A percentile compares a stretch with the other conserved stretches of the same genome.
phyloP scores from a whole-genome alignment of 1,284 basidiomycete genomes.

The Ustanciosporium gigantosporum region DNA sequence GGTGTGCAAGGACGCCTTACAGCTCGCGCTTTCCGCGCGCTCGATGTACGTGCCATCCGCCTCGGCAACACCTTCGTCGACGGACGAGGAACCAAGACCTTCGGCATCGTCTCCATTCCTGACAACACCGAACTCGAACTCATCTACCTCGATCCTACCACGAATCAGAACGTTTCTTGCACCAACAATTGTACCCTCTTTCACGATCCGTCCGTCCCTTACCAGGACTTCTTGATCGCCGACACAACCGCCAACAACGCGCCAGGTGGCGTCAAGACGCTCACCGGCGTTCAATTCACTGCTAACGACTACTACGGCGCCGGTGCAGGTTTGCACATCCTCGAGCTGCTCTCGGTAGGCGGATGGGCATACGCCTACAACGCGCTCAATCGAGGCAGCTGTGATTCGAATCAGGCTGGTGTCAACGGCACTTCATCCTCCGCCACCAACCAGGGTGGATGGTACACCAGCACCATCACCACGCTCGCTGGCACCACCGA shows the following conservation, averaged over 20 bases:
- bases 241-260: conserved; percentile 45
- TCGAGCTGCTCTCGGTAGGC: conserved; percentile 88
- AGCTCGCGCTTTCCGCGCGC: conserved; percentile 72
- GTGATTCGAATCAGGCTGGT: conserved; percentile 39
- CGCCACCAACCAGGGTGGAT: conserved; percentile 43
- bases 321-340: conserved; percentile 79
- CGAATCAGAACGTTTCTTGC: conserved; percentile 70
- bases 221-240: conserved; percentile 84
- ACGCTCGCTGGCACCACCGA: conserved; percentile 75
- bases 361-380: conserved; percentile 54
- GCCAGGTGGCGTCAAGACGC: conserved; percentile 64
- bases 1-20: conserved; percentile 73
- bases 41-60: conserved; percentile 77
- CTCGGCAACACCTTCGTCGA: conserved; percentile 85
- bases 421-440: conserved; percentile 43
- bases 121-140: conserved; percentile 80
- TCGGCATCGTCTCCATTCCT: conserved; percentile 77
- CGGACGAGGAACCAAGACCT: conserved; percentile 78
- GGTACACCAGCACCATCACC: conserved; percentile 46
- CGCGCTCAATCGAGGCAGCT: conserved; percentile 47
- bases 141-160: conserved; percentile 75
- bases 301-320: conserved; percentile 76
- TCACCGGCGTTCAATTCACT: conserved; percentile 74
- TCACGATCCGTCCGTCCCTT: conserved; percentile 69
- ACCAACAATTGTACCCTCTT: conserved; percentile 59